These are phyloP conservation scores for Mycena olivaceomarginata DNA, from an alignment of 768 basidiomycete genomes.

Conservation along the genomic window DNA sequence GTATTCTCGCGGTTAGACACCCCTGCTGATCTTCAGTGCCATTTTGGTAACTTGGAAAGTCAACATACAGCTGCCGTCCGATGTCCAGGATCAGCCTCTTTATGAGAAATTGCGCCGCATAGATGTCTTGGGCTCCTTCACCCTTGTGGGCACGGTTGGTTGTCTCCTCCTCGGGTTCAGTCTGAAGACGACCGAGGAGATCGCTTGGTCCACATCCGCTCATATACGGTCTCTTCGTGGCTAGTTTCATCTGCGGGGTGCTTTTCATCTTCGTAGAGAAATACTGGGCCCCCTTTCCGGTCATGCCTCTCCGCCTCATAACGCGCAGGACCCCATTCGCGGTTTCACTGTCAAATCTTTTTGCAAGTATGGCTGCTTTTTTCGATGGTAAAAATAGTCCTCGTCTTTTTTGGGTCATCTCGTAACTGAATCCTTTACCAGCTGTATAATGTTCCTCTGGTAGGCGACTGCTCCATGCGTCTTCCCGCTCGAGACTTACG, in stretches of 20 bases:
- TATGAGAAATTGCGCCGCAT: slow-evolving; percentile 85
- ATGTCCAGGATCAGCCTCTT: slow-evolving; percentile 74
- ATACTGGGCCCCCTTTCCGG: slow-evolving; percentile 86
- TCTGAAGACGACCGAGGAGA: slow-evolving; percentile 86
- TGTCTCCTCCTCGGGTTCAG: slow-evolving; percentile 86
- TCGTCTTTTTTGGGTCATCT: slow-evolving; percentile 40
- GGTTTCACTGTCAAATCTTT: slow-evolving; percentile 87
- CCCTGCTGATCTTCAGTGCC: slow-evolving; percentile 84
- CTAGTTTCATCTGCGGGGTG: slow-evolving; percentile 71
- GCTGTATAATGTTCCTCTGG: slow-evolving; percentile 93
- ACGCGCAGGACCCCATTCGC: slow-evolving; percentile 88
- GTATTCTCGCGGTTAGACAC: slow-evolving; percentile 69
- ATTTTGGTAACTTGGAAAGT: slow-evolving; percentile 85
- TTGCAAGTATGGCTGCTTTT: slow-evolving; percentile 88
- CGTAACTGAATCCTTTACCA: slow-evolving; percentile 44
- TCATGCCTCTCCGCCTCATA: slow-evolving; percentile 91
- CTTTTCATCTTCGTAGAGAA: slow-evolving; percentile 89
- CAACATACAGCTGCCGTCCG: slow-evolving; percentile 83
- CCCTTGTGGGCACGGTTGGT: slow-evolving; percentile 83
- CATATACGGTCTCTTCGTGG: slow-evolving; percentile 79
- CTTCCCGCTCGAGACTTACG: slow-evolving; percentile 34
- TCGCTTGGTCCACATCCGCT: slow-evolving; percentile 85
- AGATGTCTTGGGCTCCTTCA: slow-evolving; percentile 90
- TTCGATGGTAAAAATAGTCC: slow-evolving; percentile 73
- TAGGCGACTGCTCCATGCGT: slow-evolving; percentile 54